Percentiles rank a stretch among this genome's conserved stretches.
Evolutionary conservation across 2,329 filamentous ascomycete species (phyloP).

Genomic region (Sporothrix inflata): DNA sequence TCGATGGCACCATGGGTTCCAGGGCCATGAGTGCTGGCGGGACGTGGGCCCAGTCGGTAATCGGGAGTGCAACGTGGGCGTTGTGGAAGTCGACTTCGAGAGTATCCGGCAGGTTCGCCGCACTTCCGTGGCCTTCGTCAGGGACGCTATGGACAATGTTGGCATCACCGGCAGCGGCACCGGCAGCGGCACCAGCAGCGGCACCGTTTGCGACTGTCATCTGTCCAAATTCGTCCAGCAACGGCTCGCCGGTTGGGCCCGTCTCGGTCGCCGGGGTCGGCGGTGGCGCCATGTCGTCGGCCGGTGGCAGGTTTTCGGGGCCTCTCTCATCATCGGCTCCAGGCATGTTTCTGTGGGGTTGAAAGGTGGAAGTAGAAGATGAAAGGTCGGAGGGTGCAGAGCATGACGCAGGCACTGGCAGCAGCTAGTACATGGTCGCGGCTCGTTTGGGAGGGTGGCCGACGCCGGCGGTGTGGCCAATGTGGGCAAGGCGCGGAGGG

Average conservation of each 20-base stretch:
- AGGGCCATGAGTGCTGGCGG: neutral
- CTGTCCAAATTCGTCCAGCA: neutral
- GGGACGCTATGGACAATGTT: neutral
- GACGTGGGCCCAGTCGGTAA: neutral
- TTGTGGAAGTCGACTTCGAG: neutral
- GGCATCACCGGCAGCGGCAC: neutral
- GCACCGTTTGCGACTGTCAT: neutral
- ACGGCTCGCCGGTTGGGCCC: neutral
- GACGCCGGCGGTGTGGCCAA: slow-evolving; percentile 11
- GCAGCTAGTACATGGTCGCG: slow-evolving; percentile 13
- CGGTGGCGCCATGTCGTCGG: neutral
- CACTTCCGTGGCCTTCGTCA: neutral
- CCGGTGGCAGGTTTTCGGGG: neutral
- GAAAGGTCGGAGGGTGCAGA: neutral
- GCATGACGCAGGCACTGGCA: neutral
- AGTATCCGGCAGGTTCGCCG: neutral
- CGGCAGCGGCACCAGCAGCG: neutral
- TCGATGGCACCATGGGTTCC: neutral
- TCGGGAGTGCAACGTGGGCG: neutral
- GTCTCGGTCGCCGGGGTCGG: neutral
- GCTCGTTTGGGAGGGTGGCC: neutral
- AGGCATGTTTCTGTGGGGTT: neutral
- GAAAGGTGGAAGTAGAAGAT: neutral
- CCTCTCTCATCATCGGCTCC: neutral
- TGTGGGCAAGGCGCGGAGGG: neutral